These are phyloP conservation scores for Dactylellina leptospora DNA, from an alignment of 2,329 filamentous ascomycete genomes.

Conservation along the genomic window DNA sequence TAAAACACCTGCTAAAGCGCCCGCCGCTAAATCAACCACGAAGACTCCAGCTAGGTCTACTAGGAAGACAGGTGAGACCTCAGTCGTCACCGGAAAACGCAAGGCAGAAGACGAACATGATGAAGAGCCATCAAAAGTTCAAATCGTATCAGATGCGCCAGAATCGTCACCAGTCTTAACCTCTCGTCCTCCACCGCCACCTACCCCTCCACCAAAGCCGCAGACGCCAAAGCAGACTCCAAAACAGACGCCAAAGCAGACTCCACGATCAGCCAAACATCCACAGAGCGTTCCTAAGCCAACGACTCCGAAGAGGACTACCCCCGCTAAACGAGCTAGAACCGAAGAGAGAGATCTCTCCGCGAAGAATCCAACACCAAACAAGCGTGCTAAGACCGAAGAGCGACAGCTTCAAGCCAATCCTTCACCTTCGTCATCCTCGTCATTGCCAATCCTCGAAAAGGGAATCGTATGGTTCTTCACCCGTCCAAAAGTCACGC, in stretches of 20 bases:
- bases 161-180: constrained; percentile 12
- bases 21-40: constrained; percentile 20
- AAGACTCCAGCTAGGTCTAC: constrained; percentile 27
- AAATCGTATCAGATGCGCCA: constrained; percentile 1
- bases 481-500: constrained; percentile 77
- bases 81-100: constrained; percentile 37
- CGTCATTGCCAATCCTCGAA: constrained; percentile 69
- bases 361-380: constrained; percentile 32
- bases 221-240: constrained; percentile 28
- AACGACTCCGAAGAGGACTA: constrained; percentile 27
- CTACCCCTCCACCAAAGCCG: constrained; percentile 33
- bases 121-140: constrained; percentile 7
- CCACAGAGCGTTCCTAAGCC: constrained; percentile 56
- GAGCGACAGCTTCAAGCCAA: constrained; percentile 27
- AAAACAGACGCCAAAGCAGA: neutral
- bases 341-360: constrained; percentile 52
- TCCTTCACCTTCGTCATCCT: neutral
- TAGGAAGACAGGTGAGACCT: constrained; percentile 17
- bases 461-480: constrained; percentile 94
- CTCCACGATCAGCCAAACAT: constrained; percentile 54
- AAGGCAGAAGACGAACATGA: constrained; percentile 32
- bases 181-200: constrained; percentile 27
- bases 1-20: constrained; percentile 5
- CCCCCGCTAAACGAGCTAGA: constrained; percentile 16
- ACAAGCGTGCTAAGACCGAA: constrained; percentile 45